phyloP scores from a whole-genome alignment of 2,329 filamentous ascomycete genomes.

The Aspergillus persii region DNA sequence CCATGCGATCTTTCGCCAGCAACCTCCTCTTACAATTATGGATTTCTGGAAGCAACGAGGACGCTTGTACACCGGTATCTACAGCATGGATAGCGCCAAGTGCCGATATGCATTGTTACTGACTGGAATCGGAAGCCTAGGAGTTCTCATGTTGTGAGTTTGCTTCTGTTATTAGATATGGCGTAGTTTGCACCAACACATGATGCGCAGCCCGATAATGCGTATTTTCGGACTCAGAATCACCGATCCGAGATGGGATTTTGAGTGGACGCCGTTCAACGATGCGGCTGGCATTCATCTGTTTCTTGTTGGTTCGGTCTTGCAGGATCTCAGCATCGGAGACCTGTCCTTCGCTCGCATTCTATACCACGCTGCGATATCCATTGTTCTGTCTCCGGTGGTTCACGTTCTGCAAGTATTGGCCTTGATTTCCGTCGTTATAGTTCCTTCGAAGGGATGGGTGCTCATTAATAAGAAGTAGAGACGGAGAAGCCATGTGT shows the following conservation, averaged over 20 bases:
- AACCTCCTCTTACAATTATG: slow-evolving; percentile 4
- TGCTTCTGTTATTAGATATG: background rate
- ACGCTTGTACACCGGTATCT: slow-evolving; percentile 11
- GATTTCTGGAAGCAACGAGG: slow-evolving; percentile 10
- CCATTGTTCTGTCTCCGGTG: background rate
- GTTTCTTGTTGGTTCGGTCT: background rate
- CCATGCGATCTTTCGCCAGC: slow-evolving; percentile 10
- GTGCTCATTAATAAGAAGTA: background rate
- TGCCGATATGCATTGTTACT: background rate
- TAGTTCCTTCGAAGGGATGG: background rate
- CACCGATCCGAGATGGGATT: background rate
- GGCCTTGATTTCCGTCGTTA: background rate
- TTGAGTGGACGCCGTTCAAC: background rate
- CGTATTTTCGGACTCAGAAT: background rate
- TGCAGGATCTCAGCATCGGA: slow-evolving; percentile 3
- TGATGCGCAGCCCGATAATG: background rate
- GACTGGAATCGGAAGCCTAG: background rate
- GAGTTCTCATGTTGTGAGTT: background rate
- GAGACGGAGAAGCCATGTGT: no score
- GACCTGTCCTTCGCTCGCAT: background rate
- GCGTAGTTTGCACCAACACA: background rate
- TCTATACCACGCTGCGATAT: background rate
- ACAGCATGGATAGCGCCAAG: background rate
- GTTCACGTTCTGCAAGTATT: background rate
- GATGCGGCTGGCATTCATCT: background rate